phyloP scores from a whole-genome alignment of 2,329 filamentous ascomycete genomes.

The Dryadomyces quercivorus region DNA sequence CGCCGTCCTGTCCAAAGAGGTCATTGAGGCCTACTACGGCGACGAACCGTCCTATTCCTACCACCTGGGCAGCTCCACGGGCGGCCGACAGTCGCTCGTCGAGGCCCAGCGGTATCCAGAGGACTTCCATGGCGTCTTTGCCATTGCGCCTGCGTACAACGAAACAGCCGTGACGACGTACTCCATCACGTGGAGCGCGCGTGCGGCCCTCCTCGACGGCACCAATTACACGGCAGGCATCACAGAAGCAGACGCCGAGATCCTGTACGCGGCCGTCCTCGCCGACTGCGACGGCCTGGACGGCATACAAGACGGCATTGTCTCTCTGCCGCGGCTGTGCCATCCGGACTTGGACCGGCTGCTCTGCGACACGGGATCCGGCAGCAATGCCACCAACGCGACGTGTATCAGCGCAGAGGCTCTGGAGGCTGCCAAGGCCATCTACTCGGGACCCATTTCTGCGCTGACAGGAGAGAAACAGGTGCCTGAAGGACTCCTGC shows the following conservation, averaged over 20 bases:
- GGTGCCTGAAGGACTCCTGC: constrained; percentile 29
- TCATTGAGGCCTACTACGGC: constrained; percentile 32
- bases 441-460: constrained; percentile 17
- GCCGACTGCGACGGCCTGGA: constrained; percentile 28
- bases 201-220: not conserved
- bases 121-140: constrained; percentile 40
- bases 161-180: not conserved
- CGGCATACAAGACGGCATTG: constrained; percentile 27
- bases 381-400: constrained; percentile 13
- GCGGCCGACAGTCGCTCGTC: constrained; percentile 38
- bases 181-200: not conserved
- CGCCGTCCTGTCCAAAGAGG: constrained; percentile 29
- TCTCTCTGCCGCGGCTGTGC: constrained; percentile 25
- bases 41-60: constrained; percentile 26
- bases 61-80: constrained; percentile 39
- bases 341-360: constrained; percentile 21
- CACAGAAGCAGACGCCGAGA: constrained; percentile 13
- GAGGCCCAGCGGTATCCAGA: constrained; percentile 35
- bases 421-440: constrained; percentile 18
- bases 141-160: constrained; percentile 23
- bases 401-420: constrained; percentile 27
- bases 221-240: constrained; percentile 1
- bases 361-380: constrained; percentile 6
- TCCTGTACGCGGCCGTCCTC: constrained; percentile 23
- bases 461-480: constrained; percentile 17